Conservation (phyloP, 352 stramenopile species). For the Phytophthora parvispora region DNA sequence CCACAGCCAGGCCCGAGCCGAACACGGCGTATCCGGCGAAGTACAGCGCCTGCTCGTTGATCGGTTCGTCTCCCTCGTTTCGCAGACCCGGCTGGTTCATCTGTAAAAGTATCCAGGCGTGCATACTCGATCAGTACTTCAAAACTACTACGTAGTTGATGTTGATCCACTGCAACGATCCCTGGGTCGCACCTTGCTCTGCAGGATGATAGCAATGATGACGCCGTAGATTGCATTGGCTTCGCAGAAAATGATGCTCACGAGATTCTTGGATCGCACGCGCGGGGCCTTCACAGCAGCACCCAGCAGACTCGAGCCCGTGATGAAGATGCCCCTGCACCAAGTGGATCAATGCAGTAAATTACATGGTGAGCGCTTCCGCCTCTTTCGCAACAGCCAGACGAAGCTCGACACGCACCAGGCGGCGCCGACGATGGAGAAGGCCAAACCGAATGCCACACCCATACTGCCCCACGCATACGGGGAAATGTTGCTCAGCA, state of each 20-base stretch:
- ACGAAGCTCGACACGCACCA: conserved; percentile 67
- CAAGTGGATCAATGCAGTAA: background rate
- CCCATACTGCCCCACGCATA: conserved; percentile 99
- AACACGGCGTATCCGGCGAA: conserved; percentile 99
- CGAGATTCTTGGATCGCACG: conserved; percentile 99
- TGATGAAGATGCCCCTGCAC: conserved; percentile 92
- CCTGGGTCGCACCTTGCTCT: conserved; percentile 95
- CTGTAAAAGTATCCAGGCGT: conserved; percentile 34
- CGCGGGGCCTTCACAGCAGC: conserved; percentile 98
- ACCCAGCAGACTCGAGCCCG: conserved; percentile 97
- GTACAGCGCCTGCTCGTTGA: conserved; percentile 88
- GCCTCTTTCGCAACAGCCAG: background rate
- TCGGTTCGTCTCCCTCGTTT: conserved; percentile 67
- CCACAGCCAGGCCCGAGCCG: conserved; percentile 97
- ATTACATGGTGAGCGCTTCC: conserved; percentile 1
- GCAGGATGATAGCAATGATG: conserved; percentile 99
- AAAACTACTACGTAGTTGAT: background rate
- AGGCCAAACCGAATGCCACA: conserved; percentile 96
- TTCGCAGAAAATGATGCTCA: conserved; percentile 99
- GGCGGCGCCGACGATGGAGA: conserved; percentile 98
- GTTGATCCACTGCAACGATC: no score
- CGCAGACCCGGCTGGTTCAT: conserved; percentile 85
- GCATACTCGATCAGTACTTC: conserved; percentile 2
- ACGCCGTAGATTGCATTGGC: conserved; percentile 99
- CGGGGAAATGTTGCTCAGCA: conserved; percentile 99